A percentile compares a stretch with the other conserved stretches of the same genome.
Conservation (phyloP, 1,139 yeast genomes). For the Sugiyamaella sp. region DNA sequence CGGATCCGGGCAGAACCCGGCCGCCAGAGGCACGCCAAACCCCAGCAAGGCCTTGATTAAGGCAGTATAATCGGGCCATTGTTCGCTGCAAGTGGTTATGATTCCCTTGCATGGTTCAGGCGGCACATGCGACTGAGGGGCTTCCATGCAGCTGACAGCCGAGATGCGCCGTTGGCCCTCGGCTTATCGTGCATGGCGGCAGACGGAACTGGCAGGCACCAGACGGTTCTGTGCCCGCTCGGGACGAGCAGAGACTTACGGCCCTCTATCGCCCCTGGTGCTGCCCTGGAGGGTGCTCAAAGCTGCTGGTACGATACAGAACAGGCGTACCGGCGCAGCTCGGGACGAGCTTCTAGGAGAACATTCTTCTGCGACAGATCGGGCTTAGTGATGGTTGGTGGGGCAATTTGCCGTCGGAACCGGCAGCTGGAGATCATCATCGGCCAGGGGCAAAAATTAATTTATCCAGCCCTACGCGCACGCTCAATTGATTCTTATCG, state of each 20-base stretch:
- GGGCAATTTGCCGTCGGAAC: not conserved
- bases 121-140: not conserved
- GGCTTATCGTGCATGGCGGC: not conserved
- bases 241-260: no score
- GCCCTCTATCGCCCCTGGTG: no score
- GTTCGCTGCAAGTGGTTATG: not conserved
- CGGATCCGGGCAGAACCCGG: constrained; percentile 13
- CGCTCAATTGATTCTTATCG: no score
- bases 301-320: no score
- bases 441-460: no score
- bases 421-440: not conserved
- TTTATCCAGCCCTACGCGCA: no score
- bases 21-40: constrained; percentile 18
- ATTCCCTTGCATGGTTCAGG: not conserved
- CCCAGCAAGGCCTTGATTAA: no score
- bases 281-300: no score
- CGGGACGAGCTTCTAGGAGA: no score
- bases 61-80: not conserved
- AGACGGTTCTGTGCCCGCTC: no score
- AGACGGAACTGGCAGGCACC: no score
- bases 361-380: not conserved
- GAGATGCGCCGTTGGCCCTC: not conserved
- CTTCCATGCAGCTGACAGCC: not conserved
- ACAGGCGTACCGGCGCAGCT: no score
- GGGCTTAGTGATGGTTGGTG: not conserved